Evolutionary conservation across 2,329 filamentous ascomycete species (phyloP).

Genomic region (Xenoacremonium recifei): DNA sequence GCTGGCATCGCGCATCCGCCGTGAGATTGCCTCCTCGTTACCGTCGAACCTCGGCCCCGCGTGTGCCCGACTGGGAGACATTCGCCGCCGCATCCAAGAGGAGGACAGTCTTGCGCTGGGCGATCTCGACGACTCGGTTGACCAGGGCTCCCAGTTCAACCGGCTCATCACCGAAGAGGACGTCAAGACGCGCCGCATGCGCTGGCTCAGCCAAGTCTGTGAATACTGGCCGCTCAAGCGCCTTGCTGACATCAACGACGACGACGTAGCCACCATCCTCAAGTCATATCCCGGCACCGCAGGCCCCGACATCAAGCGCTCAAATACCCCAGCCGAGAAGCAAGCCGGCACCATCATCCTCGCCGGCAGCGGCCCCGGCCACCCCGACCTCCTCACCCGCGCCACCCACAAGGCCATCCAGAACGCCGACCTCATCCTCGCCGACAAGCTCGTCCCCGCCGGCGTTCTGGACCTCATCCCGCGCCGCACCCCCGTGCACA

Average conservation of each 20-base stretch:
- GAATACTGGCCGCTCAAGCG: conserved; percentile 95
- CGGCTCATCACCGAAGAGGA: conserved; percentile 74
- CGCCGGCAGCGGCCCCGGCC: conserved; percentile 88
- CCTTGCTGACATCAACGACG: conserved; percentile 75
- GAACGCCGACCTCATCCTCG: conserved; percentile 74
- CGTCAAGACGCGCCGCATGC: conserved; percentile 75
- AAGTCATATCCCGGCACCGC: conserved; percentile 58
- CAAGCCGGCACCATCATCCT: conserved; percentile 73
- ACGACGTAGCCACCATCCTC: conserved; percentile 76
- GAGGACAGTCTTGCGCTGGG: conserved; percentile 52
- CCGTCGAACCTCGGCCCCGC: conserved; percentile 74
- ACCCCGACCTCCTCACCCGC: conserved; percentile 86
- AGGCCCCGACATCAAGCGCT: conserved; percentile 20
- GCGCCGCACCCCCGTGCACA: conserved; percentile 82
- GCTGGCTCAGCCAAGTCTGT: conserved; percentile 94
- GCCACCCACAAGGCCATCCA: conserved; percentile 76
- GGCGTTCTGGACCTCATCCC: conserved; percentile 87
- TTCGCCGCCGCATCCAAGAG: conserved; percentile 70
- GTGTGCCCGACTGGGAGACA: conserved; percentile 72
- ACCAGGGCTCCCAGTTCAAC: conserved; percentile 83
- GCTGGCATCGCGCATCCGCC: conserved; percentile 81
- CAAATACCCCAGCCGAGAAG: conserved; percentile 15
- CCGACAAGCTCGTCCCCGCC: conserved; percentile 82
- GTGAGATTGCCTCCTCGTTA: conserved; percentile 80
- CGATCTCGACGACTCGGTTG: conserved; percentile 58